These are phyloP conservation scores for Rhodotorula sp. DNA, from an alignment of 1,284 basidiomycete genomes.

Conservation along the genomic window DNA sequence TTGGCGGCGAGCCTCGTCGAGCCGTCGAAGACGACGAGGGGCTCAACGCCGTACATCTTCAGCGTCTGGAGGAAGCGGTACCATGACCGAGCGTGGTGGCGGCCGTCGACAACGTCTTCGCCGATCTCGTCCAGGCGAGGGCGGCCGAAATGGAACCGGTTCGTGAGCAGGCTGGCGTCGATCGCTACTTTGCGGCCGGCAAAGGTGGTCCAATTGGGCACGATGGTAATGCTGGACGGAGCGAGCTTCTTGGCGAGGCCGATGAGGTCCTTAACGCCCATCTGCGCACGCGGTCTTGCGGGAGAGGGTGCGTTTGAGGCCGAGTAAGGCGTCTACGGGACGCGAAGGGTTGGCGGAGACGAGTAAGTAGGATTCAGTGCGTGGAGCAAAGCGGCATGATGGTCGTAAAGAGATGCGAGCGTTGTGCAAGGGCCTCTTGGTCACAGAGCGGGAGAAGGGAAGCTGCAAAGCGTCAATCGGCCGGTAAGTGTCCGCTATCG, in stretches of 20 bases:
- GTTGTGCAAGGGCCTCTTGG: no score
- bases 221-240: slow-evolving; percentile 7
- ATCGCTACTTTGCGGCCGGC: slow-evolving; percentile 24
- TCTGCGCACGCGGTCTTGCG: neutral
- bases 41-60: slow-evolving; percentile 11
- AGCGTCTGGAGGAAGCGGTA: slow-evolving; percentile 29
- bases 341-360: no score
- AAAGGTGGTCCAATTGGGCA: slow-evolving; percentile 16
- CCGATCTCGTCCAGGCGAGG: neutral
- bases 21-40: slow-evolving; percentile 40
- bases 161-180: slow-evolving; percentile 36
- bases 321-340: no score
- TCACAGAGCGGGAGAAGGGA: no score
- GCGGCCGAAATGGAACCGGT: slow-evolving; percentile 24
- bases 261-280: slow-evolving; percentile 33
- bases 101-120: neutral
- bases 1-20: slow-evolving; percentile 25
- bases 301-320: no score
- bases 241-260: slow-evolving; percentile 13
- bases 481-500: no score
- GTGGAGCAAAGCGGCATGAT: no score
- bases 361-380: no score
- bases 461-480: no score
- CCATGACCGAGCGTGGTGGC: slow-evolving; percentile 28
- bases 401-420: no score